Percentiles rank a stretch among this genome's conserved stretches.
These are phyloP conservation scores for Rhinocladiella mackenziei DNA, from an alignment of 2,329 filamentous ascomycete species.

Conservation along the genomic window DNA sequence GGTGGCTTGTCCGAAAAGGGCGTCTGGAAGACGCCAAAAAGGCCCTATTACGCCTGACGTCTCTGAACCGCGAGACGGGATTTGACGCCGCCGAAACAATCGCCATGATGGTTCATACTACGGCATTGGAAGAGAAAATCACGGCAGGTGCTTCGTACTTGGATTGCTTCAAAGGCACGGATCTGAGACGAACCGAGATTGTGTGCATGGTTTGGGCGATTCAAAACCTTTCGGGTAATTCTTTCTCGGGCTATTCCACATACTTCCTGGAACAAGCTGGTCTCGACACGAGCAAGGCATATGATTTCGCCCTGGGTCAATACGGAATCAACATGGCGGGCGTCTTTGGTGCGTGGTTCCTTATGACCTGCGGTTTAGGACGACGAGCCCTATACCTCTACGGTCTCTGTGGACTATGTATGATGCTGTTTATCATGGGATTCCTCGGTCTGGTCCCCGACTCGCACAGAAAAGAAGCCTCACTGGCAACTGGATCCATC, in stretches of 20 bases:
- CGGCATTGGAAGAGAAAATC: conserved; percentile 71
- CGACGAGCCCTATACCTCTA: conserved; percentile 72
- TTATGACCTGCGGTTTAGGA: conserved; percentile 72
- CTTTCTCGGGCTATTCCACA: conserved; percentile 61
- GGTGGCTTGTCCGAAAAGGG: conserved; percentile 49
- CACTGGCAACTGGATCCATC: conserved; percentile 75
- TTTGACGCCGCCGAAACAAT: conserved; percentile 81
- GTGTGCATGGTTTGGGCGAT: conserved; percentile 63
- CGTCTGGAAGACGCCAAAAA: conserved; percentile 47
- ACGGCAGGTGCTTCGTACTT: conserved; percentile 68
- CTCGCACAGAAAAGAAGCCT: conserved; percentile 55
- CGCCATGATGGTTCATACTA: conserved; percentile 90
- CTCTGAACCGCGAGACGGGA: conserved; percentile 53
- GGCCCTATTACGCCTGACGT: conserved; percentile 44
- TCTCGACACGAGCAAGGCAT: conserved; percentile 36
- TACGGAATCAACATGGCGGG: conserved; percentile 55
- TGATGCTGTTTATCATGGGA: conserved; percentile 77
- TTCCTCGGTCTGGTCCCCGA: conserved; percentile 73
- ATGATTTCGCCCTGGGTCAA: conserved; percentile 41
- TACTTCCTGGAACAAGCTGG: conserved; percentile 42
- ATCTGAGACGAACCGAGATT: conserved; percentile 74
- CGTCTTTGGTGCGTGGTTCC: conserved; percentile 74
- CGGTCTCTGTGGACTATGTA: conserved; percentile 67
- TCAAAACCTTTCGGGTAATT: conserved; percentile 61
- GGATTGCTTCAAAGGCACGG: conserved; percentile 78